Conservation (phyloP, 176 grass and related monocot genomes). For the Musa itinerans region DNA sequence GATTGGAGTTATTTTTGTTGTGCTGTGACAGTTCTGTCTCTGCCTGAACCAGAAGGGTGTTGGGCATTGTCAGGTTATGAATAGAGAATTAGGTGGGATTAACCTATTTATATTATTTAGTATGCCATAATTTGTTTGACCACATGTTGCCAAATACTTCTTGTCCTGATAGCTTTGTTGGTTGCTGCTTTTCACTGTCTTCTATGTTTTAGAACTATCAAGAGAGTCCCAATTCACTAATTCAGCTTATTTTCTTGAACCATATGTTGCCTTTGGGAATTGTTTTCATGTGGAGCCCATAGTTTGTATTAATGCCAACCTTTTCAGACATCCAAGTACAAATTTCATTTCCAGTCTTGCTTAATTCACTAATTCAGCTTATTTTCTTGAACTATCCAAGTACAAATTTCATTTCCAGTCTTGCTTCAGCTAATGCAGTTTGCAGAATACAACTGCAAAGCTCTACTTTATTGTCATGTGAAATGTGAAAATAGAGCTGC, state of each 20-base stretch:
- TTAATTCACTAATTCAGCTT: too few species aligned
- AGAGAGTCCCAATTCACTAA: not conserved
- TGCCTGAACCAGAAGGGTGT: too few species aligned
- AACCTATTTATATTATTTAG: too few species aligned
- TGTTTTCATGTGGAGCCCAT: not conserved
- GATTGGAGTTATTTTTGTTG: too few species aligned
- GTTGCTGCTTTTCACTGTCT: not conserved
- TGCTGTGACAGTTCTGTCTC: too few species aligned
- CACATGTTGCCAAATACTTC: too few species aligned
- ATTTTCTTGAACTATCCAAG: too few species aligned
- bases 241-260: not conserved
- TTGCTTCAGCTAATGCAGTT: not conserved
- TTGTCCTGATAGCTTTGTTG: too few species aligned
- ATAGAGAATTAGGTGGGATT: too few species aligned
- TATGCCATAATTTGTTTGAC: too few species aligned
- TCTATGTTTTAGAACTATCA: not conserved
- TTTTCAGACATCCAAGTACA: not conserved
- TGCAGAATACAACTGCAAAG: not conserved
- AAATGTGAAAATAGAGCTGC: not conserved
- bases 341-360: not conserved
- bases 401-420: too few species aligned
- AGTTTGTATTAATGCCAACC: not conserved
- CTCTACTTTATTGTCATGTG: not conserved
- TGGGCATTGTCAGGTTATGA: too few species aligned
- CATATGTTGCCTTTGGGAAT: not conserved